These are phyloP conservation scores for Quercus engelmannii DNA, from an alignment of 306 rosid genomes.

Conservation along the genomic window DNA sequence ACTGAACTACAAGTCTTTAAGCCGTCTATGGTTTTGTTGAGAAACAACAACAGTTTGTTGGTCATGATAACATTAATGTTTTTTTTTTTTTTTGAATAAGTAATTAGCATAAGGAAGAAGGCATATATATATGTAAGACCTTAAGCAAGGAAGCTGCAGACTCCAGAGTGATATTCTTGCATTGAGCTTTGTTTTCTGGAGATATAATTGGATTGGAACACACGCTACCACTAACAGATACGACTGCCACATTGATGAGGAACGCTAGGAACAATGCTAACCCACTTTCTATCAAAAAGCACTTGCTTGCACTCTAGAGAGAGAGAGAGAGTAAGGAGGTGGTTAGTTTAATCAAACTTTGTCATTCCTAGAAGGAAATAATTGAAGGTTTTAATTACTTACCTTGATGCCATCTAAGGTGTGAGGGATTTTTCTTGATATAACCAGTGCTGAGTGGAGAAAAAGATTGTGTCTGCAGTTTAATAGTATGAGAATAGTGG, in stretches of 20 bases:
- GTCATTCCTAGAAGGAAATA: neutral
- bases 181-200: neutral
- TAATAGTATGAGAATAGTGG: neutral
- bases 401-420: slow-evolving; percentile 6
- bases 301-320: slow-evolving; percentile 7
- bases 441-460: slow-evolving; percentile 16
- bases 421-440: slow-evolving; percentile 14
- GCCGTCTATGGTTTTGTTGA: too few species aligned
- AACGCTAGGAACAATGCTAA: slow-evolving; percentile 1
- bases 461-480: slow-evolving; percentile 21
- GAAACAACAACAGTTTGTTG: too few species aligned
- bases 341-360: neutral
- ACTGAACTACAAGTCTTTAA: too few species aligned
- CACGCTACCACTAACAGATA: slow-evolving; percentile 1
- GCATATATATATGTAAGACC: neutral
- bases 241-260: slow-evolving; percentile 7
- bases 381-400: neutral
- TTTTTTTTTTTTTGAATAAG: too few species aligned
- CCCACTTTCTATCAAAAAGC: slow-evolving; percentile 12
- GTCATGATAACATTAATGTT: too few species aligned
- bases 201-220: slow-evolving; percentile 3
- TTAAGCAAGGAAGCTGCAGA: slow-evolving; percentile 14
- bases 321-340: neutral
- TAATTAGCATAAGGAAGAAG: neutral
- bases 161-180: slow-evolving; percentile 5